A percentile compares a stretch with the other conserved stretches of the same genome.
These are phyloP conservation scores for Apiotrichum domesticum DNA, from an alignment of 1,284 basidiomycete genomes.

Conservation along the genomic window DNA sequence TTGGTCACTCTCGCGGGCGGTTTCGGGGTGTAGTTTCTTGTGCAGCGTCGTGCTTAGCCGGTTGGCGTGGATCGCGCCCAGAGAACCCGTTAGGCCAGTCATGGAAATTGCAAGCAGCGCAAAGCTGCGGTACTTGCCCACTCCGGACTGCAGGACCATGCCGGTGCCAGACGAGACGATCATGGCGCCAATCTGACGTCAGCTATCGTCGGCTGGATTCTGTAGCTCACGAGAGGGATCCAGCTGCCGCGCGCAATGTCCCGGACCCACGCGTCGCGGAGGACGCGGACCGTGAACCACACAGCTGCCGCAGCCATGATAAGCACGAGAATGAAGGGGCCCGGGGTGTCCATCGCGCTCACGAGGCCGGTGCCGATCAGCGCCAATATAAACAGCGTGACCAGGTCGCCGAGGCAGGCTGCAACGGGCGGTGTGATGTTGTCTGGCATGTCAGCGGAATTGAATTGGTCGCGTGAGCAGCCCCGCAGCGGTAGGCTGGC, in stretches of 20 bases:
- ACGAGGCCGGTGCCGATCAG: constrained; percentile 58
- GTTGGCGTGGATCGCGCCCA: constrained; percentile 87
- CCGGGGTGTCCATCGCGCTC: constrained; percentile 57
- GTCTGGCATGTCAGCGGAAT: constrained; percentile 52
- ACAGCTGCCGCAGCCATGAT: constrained; percentile 54
- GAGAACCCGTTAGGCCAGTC: constrained; percentile 77
- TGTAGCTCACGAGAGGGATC: constrained; percentile 64
- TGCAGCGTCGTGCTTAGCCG: constrained; percentile 65
- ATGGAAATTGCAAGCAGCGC: constrained; percentile 83
- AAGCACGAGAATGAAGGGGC: constrained; percentile 58
- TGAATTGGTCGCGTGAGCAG: not conserved
- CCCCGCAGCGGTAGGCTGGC: too few relatives aligned
- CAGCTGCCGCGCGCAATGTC: constrained; percentile 74
- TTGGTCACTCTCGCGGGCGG: not conserved
- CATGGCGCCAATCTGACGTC: constrained; percentile 63
- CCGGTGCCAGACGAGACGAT: constrained; percentile 84
- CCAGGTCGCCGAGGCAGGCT: constrained; percentile 82
- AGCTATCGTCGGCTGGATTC: not conserved
- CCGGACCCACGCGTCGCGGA: constrained; percentile 47
- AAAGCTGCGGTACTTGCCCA: constrained; percentile 78
- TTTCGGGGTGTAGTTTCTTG: constrained; percentile 29
- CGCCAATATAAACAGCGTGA: constrained; percentile 76
- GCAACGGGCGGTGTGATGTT: constrained; percentile 94
- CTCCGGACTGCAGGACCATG: constrained; percentile 83
- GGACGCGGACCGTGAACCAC: constrained; percentile 51